A percentile compares a stretch with the other conserved stretches of the same genome.
These are phyloP conservation scores for Globisporangium splendens DNA, from an alignment of 352 stramenopile genomes.

Conservation along the genomic window DNA sequence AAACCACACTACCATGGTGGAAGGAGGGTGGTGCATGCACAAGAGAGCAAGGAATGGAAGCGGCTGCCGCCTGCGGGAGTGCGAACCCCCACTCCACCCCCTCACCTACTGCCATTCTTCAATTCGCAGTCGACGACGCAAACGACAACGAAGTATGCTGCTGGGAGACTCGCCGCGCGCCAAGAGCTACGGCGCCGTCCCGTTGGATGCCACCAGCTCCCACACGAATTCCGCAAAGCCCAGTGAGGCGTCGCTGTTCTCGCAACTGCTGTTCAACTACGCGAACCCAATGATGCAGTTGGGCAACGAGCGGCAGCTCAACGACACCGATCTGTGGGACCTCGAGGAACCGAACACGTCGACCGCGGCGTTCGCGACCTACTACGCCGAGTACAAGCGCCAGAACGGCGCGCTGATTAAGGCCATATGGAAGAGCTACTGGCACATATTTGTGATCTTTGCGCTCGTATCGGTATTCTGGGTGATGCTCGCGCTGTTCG, in stretches of 20 bases:
- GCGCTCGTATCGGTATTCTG: constrained; percentile 26
- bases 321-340: constrained; percentile 38
- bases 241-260: constrained; percentile 13
- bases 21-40: too few species aligned
- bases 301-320: constrained; percentile 41
- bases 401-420: background rate
- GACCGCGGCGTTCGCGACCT: constrained; percentile 20
- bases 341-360: constrained; percentile 25
- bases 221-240: too few species aligned
- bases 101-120: too few species aligned
- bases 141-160: background rate
- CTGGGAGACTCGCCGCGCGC: background rate
- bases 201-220: too few species aligned
- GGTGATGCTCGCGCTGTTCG: constrained; percentile 29
- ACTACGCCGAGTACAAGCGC: constrained; percentile 8
- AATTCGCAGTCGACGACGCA: too few species aligned
- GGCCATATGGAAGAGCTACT: constrained; percentile 24
- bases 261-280: constrained; percentile 40
- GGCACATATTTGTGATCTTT: constrained; percentile 20
- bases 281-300: constrained; percentile 31
- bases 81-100: too few species aligned
- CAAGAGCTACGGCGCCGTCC: constrained; percentile 1
- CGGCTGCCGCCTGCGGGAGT: too few species aligned
- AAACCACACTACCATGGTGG: too few species aligned
- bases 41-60: too few species aligned